Evolutionary conservation across 2,329 filamentous ascomycete species (phyloP).

Genomic region (Colletotrichum cuscutae): DNA sequence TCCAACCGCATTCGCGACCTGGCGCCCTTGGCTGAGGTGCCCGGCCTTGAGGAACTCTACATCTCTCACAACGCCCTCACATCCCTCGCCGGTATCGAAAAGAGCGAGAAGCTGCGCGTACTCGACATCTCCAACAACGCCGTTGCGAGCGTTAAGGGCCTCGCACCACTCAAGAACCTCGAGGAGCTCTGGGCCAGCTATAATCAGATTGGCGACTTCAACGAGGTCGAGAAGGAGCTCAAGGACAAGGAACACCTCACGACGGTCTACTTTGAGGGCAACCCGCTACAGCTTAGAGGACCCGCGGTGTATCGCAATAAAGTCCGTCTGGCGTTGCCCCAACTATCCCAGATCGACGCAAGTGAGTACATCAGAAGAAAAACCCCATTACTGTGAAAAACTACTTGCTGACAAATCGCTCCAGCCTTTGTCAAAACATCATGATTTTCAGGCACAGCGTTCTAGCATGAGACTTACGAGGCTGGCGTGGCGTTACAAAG

Average conservation of each 20-base stretch:
- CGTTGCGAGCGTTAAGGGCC: slow-evolving; percentile 77
- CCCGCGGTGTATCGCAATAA: slow-evolving; percentile 96
- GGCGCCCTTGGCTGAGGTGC: slow-evolving; percentile 77
- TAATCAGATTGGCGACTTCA: slow-evolving; percentile 83
- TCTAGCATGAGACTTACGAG: slow-evolving; percentile 23
- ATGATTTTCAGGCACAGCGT: slow-evolving; percentile 5
- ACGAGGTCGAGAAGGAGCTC: slow-evolving; percentile 82
- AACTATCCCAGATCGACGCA: slow-evolving; percentile 94
- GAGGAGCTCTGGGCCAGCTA: slow-evolving; percentile 97
- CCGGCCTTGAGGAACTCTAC: slow-evolving; percentile 90
- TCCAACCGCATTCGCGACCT: slow-evolving; percentile 90
- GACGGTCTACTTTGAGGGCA: slow-evolving; percentile 97
- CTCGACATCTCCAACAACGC: slow-evolving; percentile 93
- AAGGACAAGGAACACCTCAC: slow-evolving; percentile 81
- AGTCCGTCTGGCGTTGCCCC: slow-evolving; percentile 85
- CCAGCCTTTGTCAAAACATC: slow-evolving; percentile 36
- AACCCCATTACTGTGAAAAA: background rate
- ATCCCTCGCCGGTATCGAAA: slow-evolving; percentile 77
- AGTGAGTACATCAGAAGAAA: slow-evolving; percentile 71
- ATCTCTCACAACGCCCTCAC: slow-evolving; percentile 94
- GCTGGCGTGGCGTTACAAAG: slow-evolving; percentile 29
- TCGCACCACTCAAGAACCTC: slow-evolving; percentile 75
- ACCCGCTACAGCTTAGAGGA: slow-evolving; percentile 82
- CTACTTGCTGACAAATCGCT: slow-evolving; percentile 1
- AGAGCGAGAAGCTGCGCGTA: slow-evolving; percentile 74